Evolutionary conservation across 768 basidiomycete species (phyloP), one percentile per base, ranked within the genome.

Genomic region (Piloderma croceum): DNA sequence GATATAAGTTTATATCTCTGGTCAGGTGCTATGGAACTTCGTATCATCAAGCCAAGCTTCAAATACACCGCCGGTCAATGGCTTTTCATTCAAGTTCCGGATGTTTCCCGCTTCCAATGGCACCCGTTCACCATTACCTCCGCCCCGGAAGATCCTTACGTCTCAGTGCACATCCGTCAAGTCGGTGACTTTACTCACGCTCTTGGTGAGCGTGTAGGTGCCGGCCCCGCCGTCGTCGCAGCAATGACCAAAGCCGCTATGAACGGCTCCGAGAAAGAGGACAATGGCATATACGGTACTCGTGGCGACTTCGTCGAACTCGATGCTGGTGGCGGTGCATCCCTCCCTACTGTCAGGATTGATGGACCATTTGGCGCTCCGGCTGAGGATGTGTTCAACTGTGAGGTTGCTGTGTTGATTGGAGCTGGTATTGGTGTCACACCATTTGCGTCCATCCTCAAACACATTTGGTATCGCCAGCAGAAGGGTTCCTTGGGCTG

Each of bases 51-150:
- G 65, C 86, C 89, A 6, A 85, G 81, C 58, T 87, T 96, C 73
- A 88, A 83, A 57, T 93, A 96, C 64, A 83, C 82, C 36, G 76
- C 89, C 23, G 90, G 90, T 9, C 89, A 92, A 67, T 93, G 90
- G 90, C 67, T 92, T 20, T 93, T 90, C 68, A 65, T 92, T 48
- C 84, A 90, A 53, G 78, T 92, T 11, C 91, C 93, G 3, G 88
- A 91, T 32, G 62, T 96, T 9, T 92, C 90, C 31, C 61, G 53
- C 15, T 80, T 74, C 59, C 90, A 96, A 58, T 97, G 91, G 91
- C 92, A 94, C 63, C 92, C 93, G 86, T 93, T 94, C 64, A 92
- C 90, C 27, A 93, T 93, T 65, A 91, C 90, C 0, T 93, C 90
- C 27, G 90, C 92, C 11, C 92, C 92, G 3, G 90, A 92, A 51